These are phyloP conservation scores for Boletus eberwhitei DNA, from an alignment of 768 basidiomycete species.

Conservation along the genomic window DNA sequence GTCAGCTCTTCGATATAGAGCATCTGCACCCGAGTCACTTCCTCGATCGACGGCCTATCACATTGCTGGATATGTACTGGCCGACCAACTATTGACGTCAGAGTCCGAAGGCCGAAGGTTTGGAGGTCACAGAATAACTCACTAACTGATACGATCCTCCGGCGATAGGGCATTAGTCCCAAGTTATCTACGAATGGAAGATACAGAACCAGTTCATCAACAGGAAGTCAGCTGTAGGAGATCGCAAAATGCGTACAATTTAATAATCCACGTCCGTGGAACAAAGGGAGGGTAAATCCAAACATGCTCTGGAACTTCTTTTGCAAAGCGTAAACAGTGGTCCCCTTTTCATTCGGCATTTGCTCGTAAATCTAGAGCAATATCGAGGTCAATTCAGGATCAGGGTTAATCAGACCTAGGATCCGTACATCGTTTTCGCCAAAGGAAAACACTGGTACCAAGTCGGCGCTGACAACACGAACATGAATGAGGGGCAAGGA, in stretches of 20 bases:
- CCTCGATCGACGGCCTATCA: constrained; percentile 79
- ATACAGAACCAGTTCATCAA: not conserved
- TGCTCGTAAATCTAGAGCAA: constrained; percentile 83
- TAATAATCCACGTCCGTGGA: constrained; percentile 91
- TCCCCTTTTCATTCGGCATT: constrained; percentile 93
- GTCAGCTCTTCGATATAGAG: constrained; percentile 91
- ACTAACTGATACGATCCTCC: constrained; percentile 95
- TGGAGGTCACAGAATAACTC: constrained; percentile 37
- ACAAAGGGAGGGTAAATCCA: constrained; percentile 95
- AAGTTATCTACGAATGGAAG: constrained; percentile 65
- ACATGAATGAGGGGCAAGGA: constrained; percentile 3
- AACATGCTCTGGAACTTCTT: constrained; percentile 89
- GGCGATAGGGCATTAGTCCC: constrained; percentile 93
- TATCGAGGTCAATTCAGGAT: not conserved
- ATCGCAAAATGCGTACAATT: constrained; percentile 69
- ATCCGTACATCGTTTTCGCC: constrained; percentile 92
- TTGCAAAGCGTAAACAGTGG: constrained; percentile 80
- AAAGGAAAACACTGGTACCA: constrained; percentile 97
- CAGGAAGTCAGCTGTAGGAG: not conserved
- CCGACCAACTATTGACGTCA: constrained; percentile 61
- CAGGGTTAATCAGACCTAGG: not conserved
- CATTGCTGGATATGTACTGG: constrained; percentile 79
- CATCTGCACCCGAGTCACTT: constrained; percentile 74
- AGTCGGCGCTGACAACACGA: constrained; percentile 62
- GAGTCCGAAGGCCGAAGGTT: not conserved